Evolutionary conservation across 2,329 filamentous ascomycete species (phyloP).

Genomic region (Bipolaris cookei): DNA sequence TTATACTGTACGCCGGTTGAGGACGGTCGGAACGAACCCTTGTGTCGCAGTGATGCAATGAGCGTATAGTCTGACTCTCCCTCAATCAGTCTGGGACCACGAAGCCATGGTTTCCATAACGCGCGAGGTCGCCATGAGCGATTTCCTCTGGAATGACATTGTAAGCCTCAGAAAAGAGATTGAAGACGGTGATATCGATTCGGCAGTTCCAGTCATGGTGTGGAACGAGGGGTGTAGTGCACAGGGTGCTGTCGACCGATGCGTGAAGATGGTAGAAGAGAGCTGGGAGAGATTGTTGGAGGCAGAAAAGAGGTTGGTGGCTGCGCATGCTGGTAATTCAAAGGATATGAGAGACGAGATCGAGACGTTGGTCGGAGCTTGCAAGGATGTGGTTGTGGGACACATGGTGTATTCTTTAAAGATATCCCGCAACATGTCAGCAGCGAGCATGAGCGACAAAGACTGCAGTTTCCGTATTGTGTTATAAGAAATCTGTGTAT

Average conservation of each 20-base stretch:
- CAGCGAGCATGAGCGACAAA: slow-evolving; percentile 9
- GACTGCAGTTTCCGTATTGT: slow-evolving; percentile 11
- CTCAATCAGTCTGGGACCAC: slow-evolving; percentile 12
- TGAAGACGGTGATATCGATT: slow-evolving; percentile 15
- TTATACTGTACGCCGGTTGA: slow-evolving; percentile 14
- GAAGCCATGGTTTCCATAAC: slow-evolving; percentile 11
- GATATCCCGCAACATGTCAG: slow-evolving; percentile 14
- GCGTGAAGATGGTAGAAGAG: slow-evolving; percentile 11
- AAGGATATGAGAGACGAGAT: slow-evolving; percentile 11
- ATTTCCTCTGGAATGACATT: slow-evolving; percentile 21
- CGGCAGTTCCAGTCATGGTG: slow-evolving; percentile 17
- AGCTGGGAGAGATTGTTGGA: slow-evolving; percentile 11
- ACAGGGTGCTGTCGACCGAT: slow-evolving; percentile 16
- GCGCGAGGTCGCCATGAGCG: slow-evolving; percentile 13
- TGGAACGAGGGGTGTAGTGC: slow-evolving; percentile 18
- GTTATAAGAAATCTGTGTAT: background rate
- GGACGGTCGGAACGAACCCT: slow-evolving; percentile 14
- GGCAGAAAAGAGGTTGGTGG: slow-evolving; percentile 7
- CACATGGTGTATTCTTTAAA: slow-evolving; percentile 19
- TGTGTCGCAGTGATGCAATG: slow-evolving; percentile 14
- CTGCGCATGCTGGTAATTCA: slow-evolving; percentile 1
- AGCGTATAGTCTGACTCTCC: slow-evolving; percentile 12
- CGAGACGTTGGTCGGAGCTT: slow-evolving; percentile 9
- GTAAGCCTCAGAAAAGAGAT: slow-evolving; percentile 20
- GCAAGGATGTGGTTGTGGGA: slow-evolving; percentile 18